Base-by-base conservation (phyloP, 2,329 filamentous ascomycete species). In the Kalaharituber pfeilii region DNA sequence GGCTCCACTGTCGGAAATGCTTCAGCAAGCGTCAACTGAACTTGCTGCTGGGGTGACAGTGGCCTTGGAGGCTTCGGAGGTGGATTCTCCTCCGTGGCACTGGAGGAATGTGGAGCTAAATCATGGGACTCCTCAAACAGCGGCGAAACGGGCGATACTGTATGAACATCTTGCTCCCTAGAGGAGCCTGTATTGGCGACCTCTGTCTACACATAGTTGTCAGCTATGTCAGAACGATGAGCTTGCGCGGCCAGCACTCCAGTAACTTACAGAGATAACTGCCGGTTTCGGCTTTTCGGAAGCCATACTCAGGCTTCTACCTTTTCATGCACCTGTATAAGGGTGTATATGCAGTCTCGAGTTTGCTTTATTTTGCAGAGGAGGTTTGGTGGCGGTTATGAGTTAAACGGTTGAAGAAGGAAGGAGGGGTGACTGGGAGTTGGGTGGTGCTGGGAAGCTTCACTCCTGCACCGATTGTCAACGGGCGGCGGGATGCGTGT, bases 31-130 rank as follows among this genome's bases (percentile, higher is more conserved):
- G 87, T 95, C 63, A 79, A 78, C 69, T 89, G 83, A 49, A 86
- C 87, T 71, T 94, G 84, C 68, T 94, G 82, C 57, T 82, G 77
- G 59, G 91, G 82, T 60, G 79, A 85, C 64, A 86, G 65, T 49
- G 89, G 89, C 56, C 88, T 80, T 29, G 87, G 87, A 28, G 88
- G 88, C 71, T 95, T 93, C 39, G 83, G 76, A 11, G 87, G 87
- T 24, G 81, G 69, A 20, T 66, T 67, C 59, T 73, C 73, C 52
- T 73, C 70, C 57, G 73, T 70, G 7, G 58, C 52, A 39, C 54
- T 51, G 13, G 36, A 9, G 22, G 36, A 13, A 18, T 20, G 15
- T 47, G 42, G 22, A 47, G 42, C 18, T 47, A 22, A 22, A 15
- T 47, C 42, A 47, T 47, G 42, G 24, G 18, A 13, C 22, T 47